A percentile compares a stretch with the other conserved stretches of the same genome.
Evolutionary conservation across 257 asterid genomes (phyloP).

Genomic region (Verbena officinalis): DNA sequence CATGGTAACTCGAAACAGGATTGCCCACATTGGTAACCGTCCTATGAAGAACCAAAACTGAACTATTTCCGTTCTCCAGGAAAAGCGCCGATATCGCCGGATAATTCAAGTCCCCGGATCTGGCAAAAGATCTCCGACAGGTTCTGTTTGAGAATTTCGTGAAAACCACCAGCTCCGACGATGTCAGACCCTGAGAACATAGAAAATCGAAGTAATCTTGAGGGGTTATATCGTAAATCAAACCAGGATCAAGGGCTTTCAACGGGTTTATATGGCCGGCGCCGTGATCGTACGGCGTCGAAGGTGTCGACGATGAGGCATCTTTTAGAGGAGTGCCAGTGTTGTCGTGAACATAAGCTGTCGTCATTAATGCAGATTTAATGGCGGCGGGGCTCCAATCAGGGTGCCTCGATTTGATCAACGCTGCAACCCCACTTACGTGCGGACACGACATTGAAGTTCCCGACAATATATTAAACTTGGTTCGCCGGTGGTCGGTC

Average conservation of each 20-base stretch:
- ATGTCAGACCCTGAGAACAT: constrained; percentile 61
- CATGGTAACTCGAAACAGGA: constrained; percentile 62
- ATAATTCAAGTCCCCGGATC: constrained; percentile 73
- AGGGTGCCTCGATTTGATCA: constrained; percentile 73
- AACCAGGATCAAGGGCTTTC: constrained; percentile 77
- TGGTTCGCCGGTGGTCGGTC: constrained; percentile 62
- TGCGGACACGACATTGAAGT: constrained; percentile 99
- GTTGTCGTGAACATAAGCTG: constrained; percentile 81
- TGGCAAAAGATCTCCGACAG: constrained; percentile 44
- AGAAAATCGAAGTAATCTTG: constrained; percentile 87
- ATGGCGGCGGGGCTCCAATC: constrained; percentile 91
- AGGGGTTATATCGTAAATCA: constrained; percentile 71
- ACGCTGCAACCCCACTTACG: constrained; percentile 85
- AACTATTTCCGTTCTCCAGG: constrained; percentile 41
- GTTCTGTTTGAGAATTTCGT: constrained; percentile 57
- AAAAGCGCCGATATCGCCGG: constrained; percentile 80
- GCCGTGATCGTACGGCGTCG: constrained; percentile 84
- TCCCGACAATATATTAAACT: constrained; percentile 84
- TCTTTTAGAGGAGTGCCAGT: constrained; percentile 54
- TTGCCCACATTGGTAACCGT: constrained; percentile 86
- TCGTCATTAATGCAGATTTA: constrained; percentile 90
- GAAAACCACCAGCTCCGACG: constrained; percentile 67
- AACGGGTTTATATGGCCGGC: constrained; percentile 84
- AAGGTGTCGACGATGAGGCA: constrained; percentile 50
- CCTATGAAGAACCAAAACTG: constrained; percentile 50